A percentile compares a stretch with the other conserved stretches of the same genome.
Evolutionary conservation across 768 basidiomycete species (phyloP).

Genomic region (Agaricus subrufescens): DNA sequence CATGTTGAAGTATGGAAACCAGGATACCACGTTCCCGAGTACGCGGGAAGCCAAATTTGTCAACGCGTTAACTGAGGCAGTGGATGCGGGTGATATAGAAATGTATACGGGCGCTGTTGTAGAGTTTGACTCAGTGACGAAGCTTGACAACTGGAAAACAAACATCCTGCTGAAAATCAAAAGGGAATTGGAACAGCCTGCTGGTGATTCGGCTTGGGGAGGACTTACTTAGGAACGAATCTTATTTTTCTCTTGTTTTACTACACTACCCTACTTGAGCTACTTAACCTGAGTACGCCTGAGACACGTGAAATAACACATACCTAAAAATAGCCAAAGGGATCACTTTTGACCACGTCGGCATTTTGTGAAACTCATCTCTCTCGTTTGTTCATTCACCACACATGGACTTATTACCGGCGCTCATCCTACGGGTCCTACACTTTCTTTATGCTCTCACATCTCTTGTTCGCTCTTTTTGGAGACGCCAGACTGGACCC

Average conservation of each 20-base stretch:
- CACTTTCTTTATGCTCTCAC: slow-evolving; percentile 53
- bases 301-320: neutral
- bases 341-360: slow-evolving; percentile 11
- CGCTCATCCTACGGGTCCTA: slow-evolving; percentile 45
- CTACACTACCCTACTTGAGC: neutral
- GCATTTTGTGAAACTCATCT: neutral
- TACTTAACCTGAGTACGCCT: too few species aligned
- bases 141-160: slow-evolving; percentile 97
- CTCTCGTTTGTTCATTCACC: too few species aligned
- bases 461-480: slow-evolving; percentile 34
- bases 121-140: slow-evolving; percentile 89
- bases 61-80: slow-evolving; percentile 70
- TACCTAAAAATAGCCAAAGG: slow-evolving; percentile 3
- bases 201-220: slow-evolving; percentile 5
- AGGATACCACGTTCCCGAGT: slow-evolving; percentile 80
- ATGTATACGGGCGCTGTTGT: slow-evolving; percentile 79
- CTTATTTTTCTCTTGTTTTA: neutral
- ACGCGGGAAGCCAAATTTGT: slow-evolving; percentile 94
- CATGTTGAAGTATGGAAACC: slow-evolving; percentile 67
- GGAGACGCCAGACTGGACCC: slow-evolving; percentile 28
- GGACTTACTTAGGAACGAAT: neutral
- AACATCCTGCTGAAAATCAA: slow-evolving; percentile 87
- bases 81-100: slow-evolving; percentile 44
- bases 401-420: slow-evolving; percentile 43
- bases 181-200: slow-evolving; percentile 20